phyloP scores from a whole-genome alignment of 495 filamentous ascomycete genomes.

The Jackrogersella minutella region DNA sequence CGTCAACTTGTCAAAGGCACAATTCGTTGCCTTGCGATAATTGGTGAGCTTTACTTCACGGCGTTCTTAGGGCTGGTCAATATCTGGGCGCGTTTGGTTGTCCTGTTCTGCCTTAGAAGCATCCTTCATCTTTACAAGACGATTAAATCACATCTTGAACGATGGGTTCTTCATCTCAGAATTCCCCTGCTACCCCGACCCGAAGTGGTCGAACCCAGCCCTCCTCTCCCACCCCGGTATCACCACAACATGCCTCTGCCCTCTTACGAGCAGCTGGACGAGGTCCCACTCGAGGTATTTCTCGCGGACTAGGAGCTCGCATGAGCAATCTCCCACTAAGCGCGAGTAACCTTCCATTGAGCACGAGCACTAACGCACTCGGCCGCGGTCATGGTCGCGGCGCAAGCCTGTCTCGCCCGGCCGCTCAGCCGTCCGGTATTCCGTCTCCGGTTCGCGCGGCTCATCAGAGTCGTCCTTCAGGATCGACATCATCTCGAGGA shows the following conservation, averaged over 20 bases:
- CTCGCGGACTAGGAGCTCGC: neutral
- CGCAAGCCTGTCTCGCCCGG: neutral
- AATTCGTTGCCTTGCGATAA: neutral
- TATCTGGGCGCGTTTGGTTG: neutral
- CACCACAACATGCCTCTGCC: neutral
- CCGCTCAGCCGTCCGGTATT: neutral
- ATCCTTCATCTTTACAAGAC: neutral
- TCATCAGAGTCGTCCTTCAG: neutral
- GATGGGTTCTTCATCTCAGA: slow-evolving; percentile 5
- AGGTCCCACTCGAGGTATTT: neutral
- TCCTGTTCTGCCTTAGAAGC: neutral
- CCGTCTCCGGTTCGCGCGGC: neutral
- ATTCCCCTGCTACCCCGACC: neutral
- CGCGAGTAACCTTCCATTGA: neutral
- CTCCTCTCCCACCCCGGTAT: neutral
- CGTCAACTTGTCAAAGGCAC: neutral
- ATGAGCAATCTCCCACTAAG: neutral
- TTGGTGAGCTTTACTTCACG: neutral
- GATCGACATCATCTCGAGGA: slow-evolving; percentile 27
- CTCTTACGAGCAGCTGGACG: neutral
- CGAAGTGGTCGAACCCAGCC: neutral
- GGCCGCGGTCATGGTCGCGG: neutral
- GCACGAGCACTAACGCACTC: slow-evolving; percentile 3
- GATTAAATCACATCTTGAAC: neutral
- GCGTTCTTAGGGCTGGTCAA: neutral